Evolutionary conservation across 2,329 filamentous ascomycete genomes (phyloP), one percentile per base, ranked within the genome.

Genomic region (Sphaceloma murrayae): DNA sequence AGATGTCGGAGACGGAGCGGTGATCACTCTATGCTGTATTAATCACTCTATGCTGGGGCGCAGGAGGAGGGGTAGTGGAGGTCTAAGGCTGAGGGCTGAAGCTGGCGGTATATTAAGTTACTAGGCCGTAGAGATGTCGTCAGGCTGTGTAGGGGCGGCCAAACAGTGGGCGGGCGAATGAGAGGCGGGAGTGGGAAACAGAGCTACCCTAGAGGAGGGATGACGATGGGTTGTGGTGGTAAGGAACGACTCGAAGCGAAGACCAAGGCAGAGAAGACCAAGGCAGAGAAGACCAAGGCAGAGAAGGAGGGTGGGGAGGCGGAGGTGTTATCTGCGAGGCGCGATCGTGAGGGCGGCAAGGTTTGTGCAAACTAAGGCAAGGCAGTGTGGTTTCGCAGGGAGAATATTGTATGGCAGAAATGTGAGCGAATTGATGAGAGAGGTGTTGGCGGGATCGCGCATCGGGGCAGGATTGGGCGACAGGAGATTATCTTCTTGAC

Each of bases 1-100:
- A n/a, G 18, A 40, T 5, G 24, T 19, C 36, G 36, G 36, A 40
- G 22, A 40, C 36, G 22, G 36, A 40, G 36, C 30, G n/a, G n/a
- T n/a, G n/a, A n/a, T n/a, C n/a, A n/a, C n/a, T n/a, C n/a, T n/a
- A n/a, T n/a, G n/a, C n/a, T n/a, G n/a, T n/a, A n/a, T n/a, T n/a
- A n/a, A n/a, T n/a, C n/a, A n/a, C n/a, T n/a, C n/a, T n/a, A n/a
- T n/a, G n/a, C n/a, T n/a, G n/a, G n/a, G n/a, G n/a, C n/a, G n/a
- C n/a, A n/a, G n/a, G n/a, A n/a, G 8, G 22, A n/a, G 13, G 13
- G 19, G 22, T 18, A 10, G n/a, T 9, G 30, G 36, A 30, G 22
- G 21, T 29, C 11, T 26, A 30, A 40, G 36, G 36, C 36, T 40
- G 36, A 40, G 5, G 14, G 36, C 24, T 29, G 36, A 30, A 40